A percentile compares a stretch with the other conserved stretches of the same genome.
phyloP scores from a whole-genome alignment of 2,329 filamentous ascomycete species.

The Penicillium glabrum region DNA sequence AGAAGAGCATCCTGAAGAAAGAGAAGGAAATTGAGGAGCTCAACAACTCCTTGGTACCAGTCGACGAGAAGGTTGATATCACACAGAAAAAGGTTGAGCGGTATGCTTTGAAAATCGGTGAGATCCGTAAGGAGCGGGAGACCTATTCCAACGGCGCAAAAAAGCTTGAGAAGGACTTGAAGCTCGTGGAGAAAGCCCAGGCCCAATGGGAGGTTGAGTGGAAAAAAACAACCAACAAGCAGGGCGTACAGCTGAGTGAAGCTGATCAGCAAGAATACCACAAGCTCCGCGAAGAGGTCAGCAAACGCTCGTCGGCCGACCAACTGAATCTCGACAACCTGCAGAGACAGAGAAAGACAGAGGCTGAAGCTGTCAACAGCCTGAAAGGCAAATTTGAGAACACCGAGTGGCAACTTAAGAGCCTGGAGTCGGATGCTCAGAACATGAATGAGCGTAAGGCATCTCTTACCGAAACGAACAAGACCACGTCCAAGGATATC shows the following conservation, averaged over 20 bases:
- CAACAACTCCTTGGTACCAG: conserved; percentile 79
- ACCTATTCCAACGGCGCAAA: conserved; percentile 67
- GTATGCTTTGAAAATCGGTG: conserved; percentile 66
- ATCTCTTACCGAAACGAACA: conserved; percentile 61
- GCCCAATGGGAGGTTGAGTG: conserved; percentile 85
- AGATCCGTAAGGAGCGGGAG: conserved; percentile 74
- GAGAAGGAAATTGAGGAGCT: conserved; percentile 85
- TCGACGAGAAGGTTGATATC: conserved; percentile 88
- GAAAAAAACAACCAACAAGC: conserved; percentile 78
- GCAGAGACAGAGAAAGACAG: conserved; percentile 84
- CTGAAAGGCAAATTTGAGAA: conserved; percentile 84
- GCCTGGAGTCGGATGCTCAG: conserved; percentile 69
- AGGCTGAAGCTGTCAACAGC: conserved; percentile 86
- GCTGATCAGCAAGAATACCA: conserved; percentile 89
- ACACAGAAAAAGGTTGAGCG: conserved; percentile 69
- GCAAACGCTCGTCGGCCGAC: conserved; percentile 75
- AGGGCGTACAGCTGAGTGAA: conserved; percentile 82
- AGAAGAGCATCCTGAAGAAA: conserved; percentile 80
- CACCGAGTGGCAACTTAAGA: conserved; percentile 70
- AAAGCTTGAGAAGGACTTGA: conserved; percentile 76
- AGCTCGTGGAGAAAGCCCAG: conserved; percentile 84
- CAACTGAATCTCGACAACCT: conserved; percentile 82
- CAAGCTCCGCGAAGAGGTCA: conserved; percentile 77
- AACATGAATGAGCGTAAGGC: conserved; percentile 68
- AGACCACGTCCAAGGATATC: conserved; percentile 73